phyloP scores from a whole-genome alignment of 768 basidiomycete genomes.

The Phaffia australis region DNA sequence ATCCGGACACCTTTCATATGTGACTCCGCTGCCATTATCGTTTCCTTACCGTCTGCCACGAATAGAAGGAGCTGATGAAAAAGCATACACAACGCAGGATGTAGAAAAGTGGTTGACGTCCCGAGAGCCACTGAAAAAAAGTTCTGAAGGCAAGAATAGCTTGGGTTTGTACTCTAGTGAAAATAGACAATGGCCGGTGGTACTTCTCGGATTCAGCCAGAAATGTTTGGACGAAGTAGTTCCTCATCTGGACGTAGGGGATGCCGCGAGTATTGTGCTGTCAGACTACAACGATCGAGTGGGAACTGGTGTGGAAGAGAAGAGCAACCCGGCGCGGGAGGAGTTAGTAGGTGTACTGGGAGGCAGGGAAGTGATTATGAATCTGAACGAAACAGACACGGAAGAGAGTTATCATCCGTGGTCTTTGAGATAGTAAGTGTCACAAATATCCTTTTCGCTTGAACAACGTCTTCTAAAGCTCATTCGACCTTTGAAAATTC shows the following conservation, averaged over 20 bases:
- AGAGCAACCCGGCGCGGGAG: constrained; percentile 44
- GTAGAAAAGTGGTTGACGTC: constrained; percentile 67
- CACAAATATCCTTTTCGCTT: constrained; percentile 59
- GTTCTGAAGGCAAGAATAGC: constrained; percentile 29
- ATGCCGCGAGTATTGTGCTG: constrained; percentile 54
- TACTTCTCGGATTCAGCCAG: constrained; percentile 62
- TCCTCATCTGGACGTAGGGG: constrained; percentile 76
- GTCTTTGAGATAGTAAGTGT: constrained; percentile 78
- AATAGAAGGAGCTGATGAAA: constrained; percentile 45
- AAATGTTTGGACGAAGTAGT: constrained; percentile 61
- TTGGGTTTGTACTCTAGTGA: constrained; percentile 23
- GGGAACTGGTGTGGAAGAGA: constrained; percentile 8
- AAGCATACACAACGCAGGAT: constrained; percentile 49
- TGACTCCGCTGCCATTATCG: constrained; percentile 65
- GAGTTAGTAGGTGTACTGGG: constrained; percentile 72
- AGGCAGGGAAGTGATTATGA: constrained; percentile 61
- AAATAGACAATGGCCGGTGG: constrained; percentile 28
- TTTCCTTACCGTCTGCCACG: constrained; percentile 67
- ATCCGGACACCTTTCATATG: constrained; percentile 31
- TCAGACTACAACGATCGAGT: constrained; percentile 30
- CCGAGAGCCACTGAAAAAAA: constrained; percentile 46
- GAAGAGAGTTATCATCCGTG: constrained; percentile 55
- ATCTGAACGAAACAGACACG: constrained; percentile 27
- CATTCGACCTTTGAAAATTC: background rate
- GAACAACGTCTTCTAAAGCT: constrained; percentile 22